Conservation (phyloP, 1,139 yeast species). For the Debaryomycetaceae sp. region DNA sequence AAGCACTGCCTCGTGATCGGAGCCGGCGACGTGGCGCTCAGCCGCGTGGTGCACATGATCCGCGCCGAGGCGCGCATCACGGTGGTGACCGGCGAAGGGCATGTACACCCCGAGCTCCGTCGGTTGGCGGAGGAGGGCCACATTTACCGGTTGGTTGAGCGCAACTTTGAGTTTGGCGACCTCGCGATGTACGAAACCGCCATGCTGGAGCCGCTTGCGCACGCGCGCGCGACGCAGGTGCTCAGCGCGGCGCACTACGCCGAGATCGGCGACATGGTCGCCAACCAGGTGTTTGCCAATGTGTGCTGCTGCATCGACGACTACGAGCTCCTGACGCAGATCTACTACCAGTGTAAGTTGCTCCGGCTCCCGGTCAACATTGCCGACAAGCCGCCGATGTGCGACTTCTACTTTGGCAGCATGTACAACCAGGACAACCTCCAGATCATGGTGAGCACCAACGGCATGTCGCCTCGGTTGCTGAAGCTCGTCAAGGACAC, state of each 20-base stretch:
- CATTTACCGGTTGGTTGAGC: conserved; percentile 33
- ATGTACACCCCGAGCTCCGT: conserved; percentile 41
- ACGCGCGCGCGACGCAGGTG: conserved; percentile 1
- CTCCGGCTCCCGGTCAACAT: conserved; percentile 66
- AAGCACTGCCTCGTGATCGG: conserved; percentile 73
- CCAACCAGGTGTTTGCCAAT: conserved; percentile 47
- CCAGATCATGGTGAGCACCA: conserved; percentile 80
- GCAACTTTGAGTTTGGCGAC: conserved; percentile 43
- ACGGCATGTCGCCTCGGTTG: conserved; percentile 77
- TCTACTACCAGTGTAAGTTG: conserved; percentile 57
- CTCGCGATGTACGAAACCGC: conserved; percentile 46
- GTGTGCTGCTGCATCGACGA: conserved; percentile 78
- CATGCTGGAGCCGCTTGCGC: conserved; percentile 13
- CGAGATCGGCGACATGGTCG: conserved; percentile 29
- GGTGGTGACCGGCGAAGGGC: conserved; percentile 51
- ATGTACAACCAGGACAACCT: conserved; percentile 73
- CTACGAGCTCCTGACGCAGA: conserved; percentile 52
- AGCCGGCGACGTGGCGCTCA: conserved; percentile 77
- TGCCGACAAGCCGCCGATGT: conserved; percentile 77
- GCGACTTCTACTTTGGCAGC: conserved; percentile 86
- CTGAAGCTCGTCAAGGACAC: conserved; percentile 62
- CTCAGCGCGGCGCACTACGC: conserved; percentile 19
- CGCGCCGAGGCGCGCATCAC: conserved; percentile 70
- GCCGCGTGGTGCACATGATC: conserved; percentile 62
- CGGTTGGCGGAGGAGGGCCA: conserved; percentile 38